Evolutionary conservation across 202 grass and related monocot species (phyloP).

Genomic region (Hordeum pubiflorum): DNA sequence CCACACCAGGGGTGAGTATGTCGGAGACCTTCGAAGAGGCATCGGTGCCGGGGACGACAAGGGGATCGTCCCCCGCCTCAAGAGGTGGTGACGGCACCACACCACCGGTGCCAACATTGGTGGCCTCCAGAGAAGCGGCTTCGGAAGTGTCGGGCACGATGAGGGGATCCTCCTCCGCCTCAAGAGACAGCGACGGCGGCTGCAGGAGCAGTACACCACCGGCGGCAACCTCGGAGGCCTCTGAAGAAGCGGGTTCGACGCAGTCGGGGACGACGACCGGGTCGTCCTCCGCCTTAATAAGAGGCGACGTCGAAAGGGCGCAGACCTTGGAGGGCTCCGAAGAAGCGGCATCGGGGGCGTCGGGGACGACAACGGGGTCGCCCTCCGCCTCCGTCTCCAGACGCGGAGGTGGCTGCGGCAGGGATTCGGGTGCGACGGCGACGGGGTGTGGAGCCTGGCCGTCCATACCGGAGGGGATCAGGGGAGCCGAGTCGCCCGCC

Average conservation of each 20-base stretch:
- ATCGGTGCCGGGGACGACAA: neutral
- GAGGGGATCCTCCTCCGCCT: constrained; percentile 7
- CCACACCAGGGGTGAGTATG: neutral
- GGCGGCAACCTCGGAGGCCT: neutral
- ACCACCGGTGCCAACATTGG: neutral
- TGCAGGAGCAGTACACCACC: neutral
- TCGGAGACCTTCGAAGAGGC: neutral
- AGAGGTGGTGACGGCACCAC: neutral
- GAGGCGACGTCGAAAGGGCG: neutral
- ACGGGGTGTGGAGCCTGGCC: constrained; percentile 5
- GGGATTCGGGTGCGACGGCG: neutral
- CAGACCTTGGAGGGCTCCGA: neutral
- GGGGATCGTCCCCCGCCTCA: neutral
- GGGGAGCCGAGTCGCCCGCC: constrained; percentile 30
- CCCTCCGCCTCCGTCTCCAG: neutral
- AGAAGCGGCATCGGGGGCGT: neutral
- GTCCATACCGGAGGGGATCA: constrained; percentile 26
- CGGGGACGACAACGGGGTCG: constrained; percentile 1
- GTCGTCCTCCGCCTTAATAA: neutral
- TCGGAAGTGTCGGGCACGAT: neutral
- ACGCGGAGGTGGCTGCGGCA: neutral
- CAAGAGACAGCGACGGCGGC: neutral
- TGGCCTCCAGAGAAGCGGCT: neutral
- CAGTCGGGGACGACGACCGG: neutral
- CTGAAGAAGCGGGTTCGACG: neutral